A percentile compares a stretch with the other conserved stretches of the same genome.
Conservation (phyloP, 2,329 filamentous ascomycete species). For the Cryphonectria nitschkei region DNA sequence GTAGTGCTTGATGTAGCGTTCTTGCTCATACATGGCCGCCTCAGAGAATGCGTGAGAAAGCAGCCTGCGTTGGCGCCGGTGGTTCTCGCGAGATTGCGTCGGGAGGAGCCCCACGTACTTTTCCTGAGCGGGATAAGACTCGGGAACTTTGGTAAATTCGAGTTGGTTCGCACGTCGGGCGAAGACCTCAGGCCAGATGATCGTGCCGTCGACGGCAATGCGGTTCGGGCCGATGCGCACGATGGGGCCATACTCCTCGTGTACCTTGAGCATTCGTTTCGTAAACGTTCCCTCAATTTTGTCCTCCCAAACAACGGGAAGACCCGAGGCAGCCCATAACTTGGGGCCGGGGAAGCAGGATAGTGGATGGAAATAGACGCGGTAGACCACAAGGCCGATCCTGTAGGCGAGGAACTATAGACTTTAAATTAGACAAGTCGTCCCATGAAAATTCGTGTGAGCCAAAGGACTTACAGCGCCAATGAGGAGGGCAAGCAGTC, state of each 20-base stretch:
- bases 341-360: slow-evolving; percentile 37
- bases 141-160: slow-evolving; percentile 15
- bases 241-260: slow-evolving; percentile 19
- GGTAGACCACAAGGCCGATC: slow-evolving; percentile 30
- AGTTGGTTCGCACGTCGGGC: slow-evolving; percentile 8
- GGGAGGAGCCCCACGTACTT: slow-evolving; percentile 11
- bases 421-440: background rate
- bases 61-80: slow-evolving; percentile 9
- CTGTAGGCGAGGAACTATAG: slow-evolving; percentile 23
- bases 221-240: slow-evolving; percentile 16
- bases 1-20: slow-evolving; percentile 10
- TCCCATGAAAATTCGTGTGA: background rate
- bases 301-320: slow-evolving; percentile 31
- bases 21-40: slow-evolving; percentile 11
- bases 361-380: slow-evolving; percentile 38
- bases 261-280: background rate
- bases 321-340: slow-evolving; percentile 31
- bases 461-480: background rate
- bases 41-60: slow-evolving; percentile 19
- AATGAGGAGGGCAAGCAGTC: background rate
- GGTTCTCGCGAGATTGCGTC: slow-evolving; percentile 5
- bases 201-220: slow-evolving; percentile 11
- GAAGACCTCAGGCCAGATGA: slow-evolving; percentile 14
- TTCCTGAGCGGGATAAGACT: background rate
- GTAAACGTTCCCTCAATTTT: slow-evolving; percentile 29